A percentile compares a stretch with the other conserved stretches of the same genome.
Evolutionary conservation across 108 stramenopile species (phyloP).

Genomic region (Discostella pseudostelligera): DNA sequence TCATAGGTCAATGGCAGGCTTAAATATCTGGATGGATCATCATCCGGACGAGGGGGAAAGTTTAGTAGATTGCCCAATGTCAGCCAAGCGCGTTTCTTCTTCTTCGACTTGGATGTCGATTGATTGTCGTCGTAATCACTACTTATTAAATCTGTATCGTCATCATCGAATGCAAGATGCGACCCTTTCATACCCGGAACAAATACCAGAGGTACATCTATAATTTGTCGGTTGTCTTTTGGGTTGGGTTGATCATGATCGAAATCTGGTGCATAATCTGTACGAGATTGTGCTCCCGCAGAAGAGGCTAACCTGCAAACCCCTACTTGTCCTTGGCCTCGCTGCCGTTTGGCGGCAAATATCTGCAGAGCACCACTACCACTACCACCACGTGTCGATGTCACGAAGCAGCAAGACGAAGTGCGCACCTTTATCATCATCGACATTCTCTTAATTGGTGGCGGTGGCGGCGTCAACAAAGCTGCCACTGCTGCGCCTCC

Average conservation of each 20-base stretch:
- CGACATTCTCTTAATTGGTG: too few relatives aligned
- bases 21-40: conserved; percentile 44
- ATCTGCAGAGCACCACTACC: background rate
- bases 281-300: too few relatives aligned
- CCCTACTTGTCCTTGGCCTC: too few relatives aligned
- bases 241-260: too few relatives aligned
- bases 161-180: conserved; percentile 45
- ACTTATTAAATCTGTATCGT: background rate
- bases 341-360: background rate
- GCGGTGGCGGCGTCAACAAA: too few relatives aligned
- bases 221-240: conserved; percentile 1
- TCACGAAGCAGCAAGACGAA: too few relatives aligned
- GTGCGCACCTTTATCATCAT: too few relatives aligned
- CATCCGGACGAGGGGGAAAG: conserved; percentile 43
- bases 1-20: conserved; percentile 54
- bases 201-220: conserved; percentile 50
- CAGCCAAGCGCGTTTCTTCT: conserved; percentile 42
- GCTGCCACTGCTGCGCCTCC: background rate
- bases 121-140: background rate
- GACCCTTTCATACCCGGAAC: conserved; percentile 60
- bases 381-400: too few relatives aligned
- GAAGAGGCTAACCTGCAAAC: too few relatives aligned
- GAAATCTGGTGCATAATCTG: too few relatives aligned
- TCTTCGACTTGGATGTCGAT: background rate
- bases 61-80: conserved; percentile 42